phyloP scores from a whole-genome alignment of 1,139 yeast species.

The Candida sojae region DNA sequence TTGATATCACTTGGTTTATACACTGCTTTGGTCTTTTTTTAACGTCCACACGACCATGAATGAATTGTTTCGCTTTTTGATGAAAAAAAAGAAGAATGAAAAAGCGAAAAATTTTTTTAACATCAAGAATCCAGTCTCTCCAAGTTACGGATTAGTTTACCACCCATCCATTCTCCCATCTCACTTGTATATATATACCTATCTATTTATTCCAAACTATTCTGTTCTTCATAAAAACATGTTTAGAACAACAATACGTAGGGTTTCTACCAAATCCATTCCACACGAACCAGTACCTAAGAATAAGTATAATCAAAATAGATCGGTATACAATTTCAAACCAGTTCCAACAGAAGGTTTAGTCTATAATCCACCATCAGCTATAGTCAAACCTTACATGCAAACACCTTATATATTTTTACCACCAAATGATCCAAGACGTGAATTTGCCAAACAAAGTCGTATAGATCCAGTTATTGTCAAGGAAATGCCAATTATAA shows the following conservation, averaged over 20 bases:
- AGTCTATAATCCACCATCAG: slow-evolving; percentile 41
- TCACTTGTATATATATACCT: neutral
- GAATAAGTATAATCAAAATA: slow-evolving; percentile 38
- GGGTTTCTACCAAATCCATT: slow-evolving; percentile 15
- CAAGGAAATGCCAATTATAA: slow-evolving; percentile 55
- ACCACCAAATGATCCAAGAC: slow-evolving; percentile 65
- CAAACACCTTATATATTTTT: slow-evolving; percentile 73
- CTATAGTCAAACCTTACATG: slow-evolving; percentile 25
- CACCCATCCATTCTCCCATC: neutral
- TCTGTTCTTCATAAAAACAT: slow-evolving; percentile 1
- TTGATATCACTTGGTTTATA: too few species aligned
- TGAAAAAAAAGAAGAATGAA: neutral
- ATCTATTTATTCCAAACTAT: neutral
- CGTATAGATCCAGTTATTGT: slow-evolving; percentile 32
- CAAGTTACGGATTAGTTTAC: slow-evolving; percentile 1
- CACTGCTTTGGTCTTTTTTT: neutral
- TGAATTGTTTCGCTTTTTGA: too few species aligned
- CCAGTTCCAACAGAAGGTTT: slow-evolving; percentile 43
- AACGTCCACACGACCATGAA: neutral
- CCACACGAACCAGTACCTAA: slow-evolving; percentile 39
- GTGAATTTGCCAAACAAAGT: slow-evolving; percentile 29
- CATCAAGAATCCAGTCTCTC: neutral
- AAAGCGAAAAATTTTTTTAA: slow-evolving; percentile 5
- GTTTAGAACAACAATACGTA: slow-evolving; percentile 14
- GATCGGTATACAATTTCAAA: slow-evolving; percentile 47